phyloP scores from a whole-genome alignment of 345 rosid genomes.

The Pistacia integerrima region DNA sequence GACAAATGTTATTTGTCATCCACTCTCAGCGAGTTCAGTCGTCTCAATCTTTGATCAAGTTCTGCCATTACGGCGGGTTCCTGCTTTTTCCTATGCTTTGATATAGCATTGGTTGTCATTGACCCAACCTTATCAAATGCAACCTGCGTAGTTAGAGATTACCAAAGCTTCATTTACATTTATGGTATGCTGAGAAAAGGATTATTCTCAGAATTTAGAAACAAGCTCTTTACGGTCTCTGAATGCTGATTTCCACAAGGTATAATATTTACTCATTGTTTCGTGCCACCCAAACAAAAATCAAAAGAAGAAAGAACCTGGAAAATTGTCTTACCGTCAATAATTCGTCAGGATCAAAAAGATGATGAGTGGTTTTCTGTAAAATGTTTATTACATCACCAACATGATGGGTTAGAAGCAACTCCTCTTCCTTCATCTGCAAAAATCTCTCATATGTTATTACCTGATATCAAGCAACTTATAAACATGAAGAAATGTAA shows the following conservation, averaged over 20 bases:
- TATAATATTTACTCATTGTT: background rate
- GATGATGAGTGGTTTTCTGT: constrained; percentile 88
- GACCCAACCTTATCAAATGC: constrained; percentile 92
- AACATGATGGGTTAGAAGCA: constrained; percentile 87
- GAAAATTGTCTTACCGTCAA: constrained; percentile 58
- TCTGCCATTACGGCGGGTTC: constrained; percentile 99
- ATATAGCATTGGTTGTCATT: constrained; percentile 89
- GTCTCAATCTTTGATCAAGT: constrained; percentile 85
- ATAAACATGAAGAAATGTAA: background rate
- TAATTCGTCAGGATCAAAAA: constrained; percentile 96
- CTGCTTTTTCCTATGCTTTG: constrained; percentile 96
- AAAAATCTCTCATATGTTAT: background rate
- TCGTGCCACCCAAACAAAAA: background rate
- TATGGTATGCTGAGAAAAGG: no score
- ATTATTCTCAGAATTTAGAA: no score
- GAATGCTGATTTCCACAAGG: background rate
- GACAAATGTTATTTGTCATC: constrained; percentile 41
- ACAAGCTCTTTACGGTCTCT: no score
- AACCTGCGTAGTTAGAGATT: constrained; percentile 51
- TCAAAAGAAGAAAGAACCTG: constrained; percentile 4
- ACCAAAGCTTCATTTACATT: no score
- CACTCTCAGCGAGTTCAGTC: constrained; percentile 70
- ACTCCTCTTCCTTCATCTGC: constrained; percentile 95
- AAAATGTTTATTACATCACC: constrained; percentile 87
- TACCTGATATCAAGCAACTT: background rate